Base-by-base conservation (phyloP, 805 yeast species). In the Candida sphagnicola region DNA sequence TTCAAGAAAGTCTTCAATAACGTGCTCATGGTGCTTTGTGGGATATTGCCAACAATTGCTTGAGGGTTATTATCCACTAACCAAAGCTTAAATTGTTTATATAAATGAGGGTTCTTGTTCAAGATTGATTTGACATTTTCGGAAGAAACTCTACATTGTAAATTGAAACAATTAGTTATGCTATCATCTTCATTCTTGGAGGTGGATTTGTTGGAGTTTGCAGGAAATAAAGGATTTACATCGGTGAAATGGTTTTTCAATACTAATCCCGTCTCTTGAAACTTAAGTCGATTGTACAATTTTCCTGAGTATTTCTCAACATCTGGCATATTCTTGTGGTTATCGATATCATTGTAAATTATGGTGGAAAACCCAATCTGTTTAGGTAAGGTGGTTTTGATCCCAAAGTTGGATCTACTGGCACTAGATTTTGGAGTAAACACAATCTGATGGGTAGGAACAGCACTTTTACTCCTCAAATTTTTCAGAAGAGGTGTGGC, bases 381-480 rank as follows among this genome's bases (percentile, higher is more conserved):
- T 28, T 67, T 65, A 3, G 95, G 95, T 34, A 86, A 62, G 15
- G 84, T 67, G 32, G 80, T 67, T 54, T 86, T 86, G 43, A 86
- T 61, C 51, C 95, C 95, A 72, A 76, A 86, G 59, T 85, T 85
- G 44, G 83, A 80, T 61, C 86, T 70, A 11, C 70, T 56, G 32
- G 81, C 74, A 34, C 83, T 72, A 5, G 84, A 70, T 35, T 80
- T 76, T 37, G 85, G 79, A 0, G 93, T 80, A 57, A 75, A 82
- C 28, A 86, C 72, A 30, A 83, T 70, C 57, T 85, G 95, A 52
- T 82, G 89, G 0, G 85, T 77, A 18, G 95, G 95, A 8, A 54
- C 49, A 5, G 54, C 48, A 12, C 50, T 45, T 17, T 51, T 48
- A 4, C 56, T 60, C 40, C 72, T 54, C 41, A 69, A 53, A 6